A percentile compares a stretch with the other conserved stretches of the same genome.
Evolutionary conservation across 306 rosid genomes (phyloP).

Genomic region (Cicer pinnatifidum): DNA sequence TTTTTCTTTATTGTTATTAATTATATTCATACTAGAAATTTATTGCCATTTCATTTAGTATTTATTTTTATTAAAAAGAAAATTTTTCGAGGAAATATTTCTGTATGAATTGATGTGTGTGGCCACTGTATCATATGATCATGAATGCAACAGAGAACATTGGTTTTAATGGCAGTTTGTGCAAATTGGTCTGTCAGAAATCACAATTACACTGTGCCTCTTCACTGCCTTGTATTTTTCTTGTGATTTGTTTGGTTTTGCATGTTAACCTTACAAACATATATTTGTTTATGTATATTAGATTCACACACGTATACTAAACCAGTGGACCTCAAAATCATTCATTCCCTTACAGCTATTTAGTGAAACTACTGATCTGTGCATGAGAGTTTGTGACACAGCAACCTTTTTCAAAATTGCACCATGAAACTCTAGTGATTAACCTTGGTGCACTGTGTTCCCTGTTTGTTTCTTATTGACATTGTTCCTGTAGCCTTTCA

Average conservation of each 20-base stretch:
- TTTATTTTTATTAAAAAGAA: constrained; percentile 19
- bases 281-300: constrained; percentile 9
- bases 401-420: constrained; percentile 3
- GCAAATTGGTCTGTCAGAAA: constrained; percentile 27
- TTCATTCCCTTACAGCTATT: constrained; percentile 11
- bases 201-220: constrained; percentile 21
- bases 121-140: not conserved
- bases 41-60: not conserved
- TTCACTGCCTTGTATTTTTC: constrained; percentile 14
- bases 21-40: not conserved
- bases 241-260: constrained; percentile 38
- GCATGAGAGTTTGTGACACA: constrained; percentile 36
- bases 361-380: constrained; percentile 1
- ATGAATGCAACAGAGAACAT: constrained; percentile 2
- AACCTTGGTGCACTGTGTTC: constrained; percentile 6
- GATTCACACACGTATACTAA: constrained; percentile 43
- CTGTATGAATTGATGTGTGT: constrained; percentile 11
- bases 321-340: constrained; percentile 31
- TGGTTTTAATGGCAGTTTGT: constrained; percentile 26
- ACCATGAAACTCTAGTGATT: not conserved
- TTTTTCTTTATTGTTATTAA: not conserved
- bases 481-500: not conserved
- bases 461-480: constrained; percentile 20
- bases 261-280: constrained; percentile 21
- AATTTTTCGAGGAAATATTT: not conserved